Percentiles rank a stretch among this genome's conserved stretches.
These are phyloP conservation scores for Hibiscus tridactylites DNA, from an alignment of 345 rosid species.

Conservation along the genomic window DNA sequence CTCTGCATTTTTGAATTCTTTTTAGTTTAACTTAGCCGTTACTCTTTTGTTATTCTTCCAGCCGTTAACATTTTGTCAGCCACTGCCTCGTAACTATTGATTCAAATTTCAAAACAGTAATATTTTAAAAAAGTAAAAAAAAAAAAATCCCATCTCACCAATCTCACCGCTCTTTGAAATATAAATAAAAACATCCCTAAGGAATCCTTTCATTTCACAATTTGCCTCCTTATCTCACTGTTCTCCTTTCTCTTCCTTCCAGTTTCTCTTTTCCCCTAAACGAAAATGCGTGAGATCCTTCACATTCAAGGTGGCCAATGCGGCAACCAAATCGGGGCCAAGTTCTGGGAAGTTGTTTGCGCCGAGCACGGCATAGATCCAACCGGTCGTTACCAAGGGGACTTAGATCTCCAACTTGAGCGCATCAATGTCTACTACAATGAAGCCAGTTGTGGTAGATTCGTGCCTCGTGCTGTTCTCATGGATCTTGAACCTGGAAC, in stretches of 20 bases:
- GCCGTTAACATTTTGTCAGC: not conserved
- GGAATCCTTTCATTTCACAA: not conserved
- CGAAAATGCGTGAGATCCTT: slow-evolving; percentile 15
- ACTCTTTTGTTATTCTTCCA: not conserved
- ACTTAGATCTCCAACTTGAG: slow-evolving; percentile 15
- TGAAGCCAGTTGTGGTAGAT: slow-evolving; percentile 13
- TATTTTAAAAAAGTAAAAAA: not conserved
- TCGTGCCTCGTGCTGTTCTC: slow-evolving; percentile 28
- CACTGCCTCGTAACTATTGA: not conserved
- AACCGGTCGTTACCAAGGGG: slow-evolving; percentile 7
- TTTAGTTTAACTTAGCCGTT: too few relatives aligned
- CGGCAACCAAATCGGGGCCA: slow-evolving; percentile 97
- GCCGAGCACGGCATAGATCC: slow-evolving; percentile 14
- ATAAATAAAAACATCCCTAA: not conserved
- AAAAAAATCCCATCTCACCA: not conserved
- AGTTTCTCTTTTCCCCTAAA: not conserved
- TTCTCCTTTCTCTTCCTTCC: not conserved
- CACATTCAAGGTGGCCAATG: slow-evolving; percentile 51
- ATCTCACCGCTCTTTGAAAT: not conserved
- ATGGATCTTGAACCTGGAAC: slow-evolving; percentile 39
- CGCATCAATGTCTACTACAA: slow-evolving; percentile 16
- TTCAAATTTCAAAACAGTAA: not conserved
- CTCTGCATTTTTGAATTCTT: not conserved
- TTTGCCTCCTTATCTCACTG: not conserved
- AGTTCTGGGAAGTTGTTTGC: slow-evolving; percentile 66